phyloP scores from a whole-genome alignment of 1,139 yeast species.

The Diutina ranongensis region DNA sequence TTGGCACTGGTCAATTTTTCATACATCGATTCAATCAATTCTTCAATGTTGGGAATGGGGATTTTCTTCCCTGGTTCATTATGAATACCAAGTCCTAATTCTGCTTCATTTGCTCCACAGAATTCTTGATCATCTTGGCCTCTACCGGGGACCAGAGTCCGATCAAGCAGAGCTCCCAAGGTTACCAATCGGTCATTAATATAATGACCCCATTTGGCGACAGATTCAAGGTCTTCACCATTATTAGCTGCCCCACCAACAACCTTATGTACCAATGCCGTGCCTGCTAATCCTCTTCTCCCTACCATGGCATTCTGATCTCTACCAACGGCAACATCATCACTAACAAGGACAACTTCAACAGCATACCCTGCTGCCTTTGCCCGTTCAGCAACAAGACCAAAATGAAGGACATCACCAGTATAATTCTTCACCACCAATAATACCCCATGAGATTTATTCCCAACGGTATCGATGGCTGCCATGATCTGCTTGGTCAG shows the following conservation, averaged over 20 bases:
- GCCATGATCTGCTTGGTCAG: constrained; percentile 78
- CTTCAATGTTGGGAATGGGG: constrained; percentile 61
- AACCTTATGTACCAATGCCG: constrained; percentile 74
- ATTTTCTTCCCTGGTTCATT: constrained; percentile 83
- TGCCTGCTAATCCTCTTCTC: constrained; percentile 88
- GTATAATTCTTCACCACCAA: constrained; percentile 84
- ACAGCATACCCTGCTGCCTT: constrained; percentile 62
- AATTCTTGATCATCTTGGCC: constrained; percentile 34
- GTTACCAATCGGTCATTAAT: constrained; percentile 65
- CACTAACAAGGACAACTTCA: constrained; percentile 67
- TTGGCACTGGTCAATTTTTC: constrained; percentile 37
- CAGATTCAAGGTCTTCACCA: constrained; percentile 29
- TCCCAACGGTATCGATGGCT: constrained; percentile 51
- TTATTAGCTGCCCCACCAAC: constrained; percentile 66
- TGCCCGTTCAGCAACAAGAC: constrained; percentile 81
- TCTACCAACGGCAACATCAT: constrained; percentile 88
- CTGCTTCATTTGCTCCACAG: constrained; percentile 48
- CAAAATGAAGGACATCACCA: constrained; percentile 88
- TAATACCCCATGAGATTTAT: constrained; percentile 51
- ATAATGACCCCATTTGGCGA: constrained; percentile 46
- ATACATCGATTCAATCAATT: constrained; percentile 41
- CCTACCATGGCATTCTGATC: constrained; percentile 85
- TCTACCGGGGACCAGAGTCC: constrained; percentile 83
- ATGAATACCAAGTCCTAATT: constrained; percentile 92
- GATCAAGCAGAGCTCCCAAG: constrained; percentile 81